A percentile compares a stretch with the other conserved stretches of the same genome.
phyloP scores from a whole-genome alignment of 306 rosid species.

The Acacia crassicarpa region DNA sequence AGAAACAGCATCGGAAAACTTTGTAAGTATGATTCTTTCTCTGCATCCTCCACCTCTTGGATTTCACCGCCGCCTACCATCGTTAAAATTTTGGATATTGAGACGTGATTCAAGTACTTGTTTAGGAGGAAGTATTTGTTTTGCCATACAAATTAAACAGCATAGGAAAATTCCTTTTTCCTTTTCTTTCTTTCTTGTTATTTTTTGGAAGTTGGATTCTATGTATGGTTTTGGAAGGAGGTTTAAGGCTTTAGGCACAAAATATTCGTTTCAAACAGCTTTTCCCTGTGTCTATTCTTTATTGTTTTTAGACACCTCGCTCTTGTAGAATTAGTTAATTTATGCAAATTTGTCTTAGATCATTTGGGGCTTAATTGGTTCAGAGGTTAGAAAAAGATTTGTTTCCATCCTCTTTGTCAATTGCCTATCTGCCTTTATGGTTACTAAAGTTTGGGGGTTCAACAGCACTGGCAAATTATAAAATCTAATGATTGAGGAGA shows the following conservation, averaged over 20 bases:
- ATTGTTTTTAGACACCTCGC: too few relatives aligned
- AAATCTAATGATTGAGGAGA: not conserved
- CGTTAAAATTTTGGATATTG: not conserved
- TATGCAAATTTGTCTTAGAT: too few relatives aligned
- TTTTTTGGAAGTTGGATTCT: too few relatives aligned
- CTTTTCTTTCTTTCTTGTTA: too few relatives aligned
- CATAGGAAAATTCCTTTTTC: too few relatives aligned
- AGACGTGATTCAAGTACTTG: not conserved
- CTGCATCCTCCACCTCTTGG: not conserved
- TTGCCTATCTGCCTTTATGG: not conserved
- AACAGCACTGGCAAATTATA: not conserved
- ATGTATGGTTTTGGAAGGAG: too few relatives aligned
- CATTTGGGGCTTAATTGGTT: too few relatives aligned
- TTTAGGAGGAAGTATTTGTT: not conserved
- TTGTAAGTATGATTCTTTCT: slow-evolving; percentile 65
- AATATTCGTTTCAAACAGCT: too few relatives aligned
- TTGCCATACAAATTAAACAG: not conserved
- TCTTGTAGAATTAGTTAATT: too few relatives aligned
- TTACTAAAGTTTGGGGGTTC: not conserved
- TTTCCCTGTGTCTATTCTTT: too few relatives aligned
- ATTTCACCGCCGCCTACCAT: not conserved
- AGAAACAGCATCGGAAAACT: slow-evolving; percentile 62
- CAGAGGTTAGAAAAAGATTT: not conserved
- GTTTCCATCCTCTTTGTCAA: too few relatives aligned
- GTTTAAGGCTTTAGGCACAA: too few relatives aligned